Base-by-base conservation (phyloP, 257 asterid genomes). In the Gardenia jasminoides region DNA sequence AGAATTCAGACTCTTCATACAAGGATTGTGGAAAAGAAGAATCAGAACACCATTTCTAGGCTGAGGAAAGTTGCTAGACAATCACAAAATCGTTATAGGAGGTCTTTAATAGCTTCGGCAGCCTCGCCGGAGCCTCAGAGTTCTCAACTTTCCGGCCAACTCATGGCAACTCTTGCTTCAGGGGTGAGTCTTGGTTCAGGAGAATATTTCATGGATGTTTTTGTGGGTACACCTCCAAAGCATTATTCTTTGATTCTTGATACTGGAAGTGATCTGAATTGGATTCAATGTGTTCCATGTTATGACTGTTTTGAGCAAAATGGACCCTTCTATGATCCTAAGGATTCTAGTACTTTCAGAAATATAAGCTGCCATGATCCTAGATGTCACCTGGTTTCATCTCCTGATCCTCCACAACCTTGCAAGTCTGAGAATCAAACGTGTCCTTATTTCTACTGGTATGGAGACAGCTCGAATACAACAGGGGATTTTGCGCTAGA, bases 231-330 rank as follows among this genome's bases (percentile, higher is more conserved):
- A 43, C 98, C 98, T 77, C 97, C 97, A 56, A 89, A 87, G 77
- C 98, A 94, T 52, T 94, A 83, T 70, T 94, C 97, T 31, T 79
- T 94, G 72, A 92, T 94, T 80, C 93, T 94, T 69, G 98, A 92
- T 78, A 93, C 99, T 4, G 99, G 99, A 26, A 91, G 97, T 82
- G 99, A 95, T 84, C 93, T 95, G 30, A 93, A 95, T 52, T 95
- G 99, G 99, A 90, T 95, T 70, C 98, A 93, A 59, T 93, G 97
- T 78, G 89, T 88, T 28, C 99, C 99, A 67, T 95, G 99, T 54
- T 70, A 85, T 65, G 98, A 93, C 76, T 95, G 99, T 79, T 95
- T 95, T 33, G 96, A 93, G 74, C 99, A 93, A 85, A 87, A 74
- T 15, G 97, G 97, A 2, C 93, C 97, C 0, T 86, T 68, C 59